Percentiles rank a stretch among this genome's conserved stretches.
Evolutionary conservation across 2,329 filamentous ascomycete species (phyloP).

Genomic region (Alternaria novae-zelandiae): DNA sequence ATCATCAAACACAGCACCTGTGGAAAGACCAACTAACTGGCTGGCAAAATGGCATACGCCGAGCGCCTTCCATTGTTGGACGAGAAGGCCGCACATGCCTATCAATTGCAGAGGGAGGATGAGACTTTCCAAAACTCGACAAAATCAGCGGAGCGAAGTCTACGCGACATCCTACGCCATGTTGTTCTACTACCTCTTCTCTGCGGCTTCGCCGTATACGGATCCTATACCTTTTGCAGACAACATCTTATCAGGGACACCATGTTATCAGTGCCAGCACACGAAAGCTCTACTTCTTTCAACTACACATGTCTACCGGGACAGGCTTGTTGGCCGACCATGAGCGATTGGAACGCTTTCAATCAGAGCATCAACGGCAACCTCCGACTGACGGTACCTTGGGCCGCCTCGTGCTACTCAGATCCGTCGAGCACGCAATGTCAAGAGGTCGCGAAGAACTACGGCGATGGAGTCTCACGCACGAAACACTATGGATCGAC

Average conservation of each 20-base stretch:
- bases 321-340: conserved; percentile 46
- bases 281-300: background rate
- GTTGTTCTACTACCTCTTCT: conserved; percentile 8
- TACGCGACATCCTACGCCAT: background rate
- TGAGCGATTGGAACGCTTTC: conserved; percentile 40
- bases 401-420: conserved; percentile 41
- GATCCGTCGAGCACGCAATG: conserved; percentile 29
- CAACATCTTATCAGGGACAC: background rate
- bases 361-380: conserved; percentile 41
- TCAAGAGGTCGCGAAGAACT: conserved; percentile 24
- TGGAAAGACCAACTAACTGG: background rate
- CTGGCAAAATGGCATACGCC: conserved; percentile 13
- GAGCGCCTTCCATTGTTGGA: conserved; percentile 20
- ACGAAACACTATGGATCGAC: conserved; percentile 41
- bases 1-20: background rate
- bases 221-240: conserved; percentile 3
- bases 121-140: background rate
- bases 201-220: conserved; percentile 9
- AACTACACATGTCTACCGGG: conserved; percentile 46
- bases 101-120: background rate
- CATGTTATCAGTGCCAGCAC: background rate
- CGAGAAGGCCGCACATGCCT: conserved; percentile 17
- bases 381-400: conserved; percentile 38
- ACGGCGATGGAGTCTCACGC: conserved; percentile 34
- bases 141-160: background rate